Percentiles rank a stretch among this genome's conserved stretches.
Conservation (phyloP, 2,329 filamentous ascomycete species). For the Aspergillus sclerotialis region DNA sequence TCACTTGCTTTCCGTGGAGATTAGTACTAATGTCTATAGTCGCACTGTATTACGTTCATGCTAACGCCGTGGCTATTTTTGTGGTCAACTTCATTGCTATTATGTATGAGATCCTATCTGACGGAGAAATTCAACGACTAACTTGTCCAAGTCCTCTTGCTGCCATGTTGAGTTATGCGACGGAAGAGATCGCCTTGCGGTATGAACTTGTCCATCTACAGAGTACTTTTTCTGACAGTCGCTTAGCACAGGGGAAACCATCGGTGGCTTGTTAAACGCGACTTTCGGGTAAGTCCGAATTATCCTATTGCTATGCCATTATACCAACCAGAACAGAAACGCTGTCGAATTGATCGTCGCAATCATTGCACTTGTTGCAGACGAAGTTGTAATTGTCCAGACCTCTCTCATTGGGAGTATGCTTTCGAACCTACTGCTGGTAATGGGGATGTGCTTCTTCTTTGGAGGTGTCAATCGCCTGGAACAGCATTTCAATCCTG, state of each 20-base stretch:
- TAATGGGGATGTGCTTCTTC: conserved; percentile 90
- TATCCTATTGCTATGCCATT: background rate
- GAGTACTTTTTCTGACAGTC: conserved; percentile 1
- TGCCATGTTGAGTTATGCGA: conserved; percentile 77
- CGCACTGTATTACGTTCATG: conserved; percentile 58
- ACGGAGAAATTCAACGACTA: conserved; percentile 1
- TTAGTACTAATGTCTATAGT: conserved; percentile 36
- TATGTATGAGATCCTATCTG: conserved; percentile 40
- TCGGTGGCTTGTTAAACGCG: conserved; percentile 84
- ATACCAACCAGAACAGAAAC: conserved; percentile 46
- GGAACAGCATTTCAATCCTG: conserved; percentile 87
- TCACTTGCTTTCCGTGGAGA: background rate
- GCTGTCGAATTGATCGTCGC: conserved; percentile 86
- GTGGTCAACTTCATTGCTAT: conserved; percentile 92
- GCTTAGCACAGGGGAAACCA: conserved; percentile 66
- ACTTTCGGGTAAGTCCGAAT: conserved; percentile 58
- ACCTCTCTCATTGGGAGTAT: conserved; percentile 90
- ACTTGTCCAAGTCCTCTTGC: conserved; percentile 57
- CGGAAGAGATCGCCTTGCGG: conserved; percentile 70
- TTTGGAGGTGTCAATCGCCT: conserved; percentile 69
- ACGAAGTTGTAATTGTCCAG: conserved; percentile 77
- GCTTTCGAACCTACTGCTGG: conserved; percentile 79
- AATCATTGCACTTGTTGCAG: conserved; percentile 69
- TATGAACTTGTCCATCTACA: conserved; percentile 28
- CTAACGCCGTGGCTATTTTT: conserved; percentile 62